These are phyloP conservation scores for Hypsizygus marmoreus DNA, from an alignment of 768 basidiomycete genomes.

Conservation along the genomic window DNA sequence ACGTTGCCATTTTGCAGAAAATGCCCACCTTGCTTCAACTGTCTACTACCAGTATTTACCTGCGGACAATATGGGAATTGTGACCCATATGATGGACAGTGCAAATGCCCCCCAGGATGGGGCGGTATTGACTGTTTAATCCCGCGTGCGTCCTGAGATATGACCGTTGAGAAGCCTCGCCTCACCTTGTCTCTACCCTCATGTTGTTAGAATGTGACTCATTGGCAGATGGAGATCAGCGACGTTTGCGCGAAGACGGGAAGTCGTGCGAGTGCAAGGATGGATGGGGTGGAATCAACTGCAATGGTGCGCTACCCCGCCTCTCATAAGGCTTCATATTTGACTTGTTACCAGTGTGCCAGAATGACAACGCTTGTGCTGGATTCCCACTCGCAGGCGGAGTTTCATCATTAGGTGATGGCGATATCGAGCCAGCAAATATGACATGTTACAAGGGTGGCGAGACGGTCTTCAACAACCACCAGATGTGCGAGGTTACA, in stretches of 20 bases:
- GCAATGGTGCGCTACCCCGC: conserved; percentile 71
- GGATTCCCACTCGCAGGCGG: conserved; percentile 69
- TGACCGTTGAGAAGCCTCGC: neutral
- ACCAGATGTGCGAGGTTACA: conserved; percentile 98
- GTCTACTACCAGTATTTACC: conserved; percentile 84
- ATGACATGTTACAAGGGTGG: conserved; percentile 97
- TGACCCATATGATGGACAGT: conserved; percentile 91
- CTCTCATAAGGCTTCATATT: neutral
- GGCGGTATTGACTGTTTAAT: conserved; percentile 93
- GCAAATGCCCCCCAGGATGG: conserved; percentile 97
- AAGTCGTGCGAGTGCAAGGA: conserved; percentile 87
- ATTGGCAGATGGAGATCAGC: conserved; percentile 84
- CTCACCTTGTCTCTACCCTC: conserved; percentile 5
- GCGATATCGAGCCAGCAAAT: conserved; percentile 41
- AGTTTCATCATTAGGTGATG: conserved; percentile 38
- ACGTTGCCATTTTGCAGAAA: conserved; percentile 36
- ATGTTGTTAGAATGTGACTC: conserved; percentile 82
- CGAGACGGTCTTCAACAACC: conserved; percentile 90
- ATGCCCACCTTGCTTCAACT: conserved; percentile 95
- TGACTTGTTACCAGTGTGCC: conserved; percentile 65
- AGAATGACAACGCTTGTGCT: conserved; percentile 76
- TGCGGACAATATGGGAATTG: conserved; percentile 94
- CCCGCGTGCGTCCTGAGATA: conserved; percentile 64
- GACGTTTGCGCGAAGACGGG: conserved; percentile 76
- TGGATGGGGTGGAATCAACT: conserved; percentile 96